Base-by-base conservation (phyloP, 2,329 filamentous ascomycete genomes). In the Colletotrichum endophyticum region DNA sequence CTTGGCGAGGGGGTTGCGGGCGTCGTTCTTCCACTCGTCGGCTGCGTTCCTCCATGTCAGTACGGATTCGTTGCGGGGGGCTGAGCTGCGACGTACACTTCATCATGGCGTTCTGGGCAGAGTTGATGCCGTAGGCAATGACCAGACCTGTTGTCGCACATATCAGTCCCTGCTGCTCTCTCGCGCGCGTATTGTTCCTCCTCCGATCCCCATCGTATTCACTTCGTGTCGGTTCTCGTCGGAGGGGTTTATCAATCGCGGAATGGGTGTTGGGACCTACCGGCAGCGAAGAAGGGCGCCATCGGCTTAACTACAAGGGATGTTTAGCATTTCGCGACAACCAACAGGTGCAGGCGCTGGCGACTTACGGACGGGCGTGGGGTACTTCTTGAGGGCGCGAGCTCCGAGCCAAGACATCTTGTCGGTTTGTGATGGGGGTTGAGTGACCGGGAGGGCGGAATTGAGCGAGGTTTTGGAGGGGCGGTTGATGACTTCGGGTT, bases 11-110 rank as follows among this genome's bases (percentile, higher is more conserved):
- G 93, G 93, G 92, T 98, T 98, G 87, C 96, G 93, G 80, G 96
- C 95, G 88, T 99, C 96, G 91, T 98, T 98, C 93, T 96, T 98
- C 92, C 92, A 98, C 90, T 99, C 95, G 82, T 95, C 95, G 89
- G 93, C 96, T 99, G 82, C 79, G 66, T 1, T 78, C 2, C 73
- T 76, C 34, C 76, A 76, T 63, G 80, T 84, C 76, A 84, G 82
- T 77, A 78, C 77, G 49, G 19, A 22, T 22, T 39, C 66, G 13
- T 66, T 71, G 66, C 16, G 25, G 36, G 25, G 13, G 63, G 5
- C 66, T 28, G 27, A 67, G 56, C 59, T 77, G 69, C 59, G 67
- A 83, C 87, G 79, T 92, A 99, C 96, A 92, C 85, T 92, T 89
- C 89, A 94, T 93, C 89, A 98, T 91, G 82, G 92, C 88, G 85